These are phyloP conservation scores for Glonium stellatum DNA, from an alignment of 495 filamentous ascomycete genomes.

Conservation along the genomic window DNA sequence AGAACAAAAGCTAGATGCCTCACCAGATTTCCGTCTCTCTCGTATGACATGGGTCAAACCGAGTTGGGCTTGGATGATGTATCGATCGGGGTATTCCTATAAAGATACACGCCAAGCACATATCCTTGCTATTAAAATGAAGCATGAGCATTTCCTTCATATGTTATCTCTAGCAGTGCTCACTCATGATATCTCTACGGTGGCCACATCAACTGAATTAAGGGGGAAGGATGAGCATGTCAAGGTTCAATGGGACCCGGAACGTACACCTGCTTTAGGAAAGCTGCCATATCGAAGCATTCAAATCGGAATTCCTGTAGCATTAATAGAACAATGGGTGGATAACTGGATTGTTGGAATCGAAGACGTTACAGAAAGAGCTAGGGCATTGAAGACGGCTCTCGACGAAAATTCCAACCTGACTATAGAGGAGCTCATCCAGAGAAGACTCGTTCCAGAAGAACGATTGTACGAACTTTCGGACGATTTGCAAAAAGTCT, in stretches of 20 bases:
- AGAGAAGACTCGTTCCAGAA: slow-evolving; percentile 38
- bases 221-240: slow-evolving; percentile 38
- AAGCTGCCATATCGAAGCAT: slow-evolving; percentile 47
- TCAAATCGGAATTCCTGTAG: slow-evolving; percentile 52
- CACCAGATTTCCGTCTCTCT: slow-evolving; percentile 43
- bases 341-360: slow-evolving; percentile 49
- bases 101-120: slow-evolving; percentile 21
- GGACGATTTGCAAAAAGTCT: slow-evolving; percentile 33
- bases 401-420: slow-evolving; percentile 35
- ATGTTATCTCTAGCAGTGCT: slow-evolving; percentile 12
- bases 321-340: slow-evolving; percentile 40
- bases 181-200: slow-evolving; percentile 1
- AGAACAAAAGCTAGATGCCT: slow-evolving; percentile 46
- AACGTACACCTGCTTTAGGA: slow-evolving; percentile 41
- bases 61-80: slow-evolving; percentile 60
- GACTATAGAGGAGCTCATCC: slow-evolving; percentile 35
- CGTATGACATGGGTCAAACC: slow-evolving; percentile 68
- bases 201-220: neutral
- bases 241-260: slow-evolving; percentile 59
- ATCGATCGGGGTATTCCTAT: slow-evolving; percentile 31
- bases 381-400: slow-evolving; percentile 40
- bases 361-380: slow-evolving; percentile 52
- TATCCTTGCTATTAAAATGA: slow-evolving; percentile 22
- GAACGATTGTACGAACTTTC: slow-evolving; percentile 44
- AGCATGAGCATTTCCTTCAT: slow-evolving; percentile 10